Percentiles rank a stretch among this genome's conserved stretches.
Conservation (phyloP, 495 filamentous ascomycete genomes). For the Lasiosphaeriaceae sp. region DNA sequence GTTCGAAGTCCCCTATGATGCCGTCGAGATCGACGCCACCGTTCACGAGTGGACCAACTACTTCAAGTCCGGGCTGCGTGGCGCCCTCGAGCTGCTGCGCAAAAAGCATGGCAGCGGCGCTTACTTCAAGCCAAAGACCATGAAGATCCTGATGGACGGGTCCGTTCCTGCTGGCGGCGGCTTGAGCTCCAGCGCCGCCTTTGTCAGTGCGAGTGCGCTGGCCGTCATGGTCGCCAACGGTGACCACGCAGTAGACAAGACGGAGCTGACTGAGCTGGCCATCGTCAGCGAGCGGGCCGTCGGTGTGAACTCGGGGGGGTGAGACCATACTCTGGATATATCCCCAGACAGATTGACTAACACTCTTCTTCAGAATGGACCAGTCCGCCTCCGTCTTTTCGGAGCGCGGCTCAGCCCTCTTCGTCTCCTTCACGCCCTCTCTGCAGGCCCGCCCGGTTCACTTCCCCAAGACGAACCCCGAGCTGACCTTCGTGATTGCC, state of each 20-base stretch:
- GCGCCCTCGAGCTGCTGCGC: conserved; percentile 73
- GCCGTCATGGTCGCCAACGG: conserved; percentile 87
- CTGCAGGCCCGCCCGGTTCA: conserved; percentile 70
- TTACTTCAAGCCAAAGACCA: conserved; percentile 63
- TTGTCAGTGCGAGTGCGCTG: conserved; percentile 85
- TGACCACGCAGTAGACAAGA: conserved; percentile 75
- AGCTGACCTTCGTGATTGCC: conserved; percentile 87
- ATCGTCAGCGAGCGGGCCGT: conserved; percentile 93
- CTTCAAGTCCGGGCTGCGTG: conserved; percentile 87
- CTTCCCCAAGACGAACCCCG: conserved; percentile 80
- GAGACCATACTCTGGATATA: conserved; percentile 27
- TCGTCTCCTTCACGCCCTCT: conserved; percentile 84
- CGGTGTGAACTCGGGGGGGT: conserved; percentile 94
- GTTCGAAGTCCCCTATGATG: conserved; percentile 65
- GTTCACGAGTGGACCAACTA: conserved; percentile 96
- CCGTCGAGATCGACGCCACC: conserved; percentile 76
- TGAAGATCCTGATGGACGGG: conserved; percentile 87
- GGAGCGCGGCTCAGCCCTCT: conserved; percentile 75
- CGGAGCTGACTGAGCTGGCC: conserved; percentile 80
- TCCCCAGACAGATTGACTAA: neutral
- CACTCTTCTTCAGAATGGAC: conserved; percentile 67
- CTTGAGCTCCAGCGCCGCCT: conserved; percentile 88
- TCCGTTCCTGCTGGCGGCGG: conserved; percentile 89
- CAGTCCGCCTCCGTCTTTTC: conserved; percentile 97
- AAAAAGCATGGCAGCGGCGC: conserved; percentile 51